Evolutionary conservation across 1,284 basidiomycete species (phyloP).

Genomic region (Macrocystidia cucumis): DNA sequence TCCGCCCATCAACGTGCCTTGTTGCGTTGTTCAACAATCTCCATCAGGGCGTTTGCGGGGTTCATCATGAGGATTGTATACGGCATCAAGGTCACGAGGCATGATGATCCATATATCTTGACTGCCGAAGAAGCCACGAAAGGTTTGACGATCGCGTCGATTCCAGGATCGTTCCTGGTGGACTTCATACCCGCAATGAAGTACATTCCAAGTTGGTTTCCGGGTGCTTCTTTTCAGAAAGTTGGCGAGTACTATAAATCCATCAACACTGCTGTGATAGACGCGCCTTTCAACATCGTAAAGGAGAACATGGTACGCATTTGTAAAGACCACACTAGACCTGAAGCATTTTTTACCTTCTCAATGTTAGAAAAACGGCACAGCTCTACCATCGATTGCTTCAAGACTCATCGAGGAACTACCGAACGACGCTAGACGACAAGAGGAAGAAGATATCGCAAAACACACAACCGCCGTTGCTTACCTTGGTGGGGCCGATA

Average conservation of each 20-base stretch:
- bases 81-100: neutral
- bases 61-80: slow-evolving; percentile 1
- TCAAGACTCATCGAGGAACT: neutral
- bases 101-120: slow-evolving; percentile 4
- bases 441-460: neutral
- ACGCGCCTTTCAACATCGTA: neutral
- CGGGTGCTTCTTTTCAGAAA: slow-evolving; percentile 7
- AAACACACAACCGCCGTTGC: neutral
- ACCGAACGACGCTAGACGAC: neutral
- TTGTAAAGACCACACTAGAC: neutral
- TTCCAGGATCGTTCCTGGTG: slow-evolving; percentile 8
- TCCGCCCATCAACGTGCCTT: neutral
- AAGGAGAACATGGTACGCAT: neutral
- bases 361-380: neutral
- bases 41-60: neutral
- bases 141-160: slow-evolving; percentile 1
- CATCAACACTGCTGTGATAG: neutral
- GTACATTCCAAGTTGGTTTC: slow-evolving; percentile 10
- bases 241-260: neutral
- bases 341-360: neutral
- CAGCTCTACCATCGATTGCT: neutral
- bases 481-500: neutral
- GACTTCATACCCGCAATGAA: slow-evolving; percentile 8
- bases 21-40: no score
- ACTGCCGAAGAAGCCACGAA: slow-evolving; percentile 2